Evolutionary conservation across 495 filamentous ascomycete genomes (phyloP).

Genomic region (Ascobolus immersus): DNA sequence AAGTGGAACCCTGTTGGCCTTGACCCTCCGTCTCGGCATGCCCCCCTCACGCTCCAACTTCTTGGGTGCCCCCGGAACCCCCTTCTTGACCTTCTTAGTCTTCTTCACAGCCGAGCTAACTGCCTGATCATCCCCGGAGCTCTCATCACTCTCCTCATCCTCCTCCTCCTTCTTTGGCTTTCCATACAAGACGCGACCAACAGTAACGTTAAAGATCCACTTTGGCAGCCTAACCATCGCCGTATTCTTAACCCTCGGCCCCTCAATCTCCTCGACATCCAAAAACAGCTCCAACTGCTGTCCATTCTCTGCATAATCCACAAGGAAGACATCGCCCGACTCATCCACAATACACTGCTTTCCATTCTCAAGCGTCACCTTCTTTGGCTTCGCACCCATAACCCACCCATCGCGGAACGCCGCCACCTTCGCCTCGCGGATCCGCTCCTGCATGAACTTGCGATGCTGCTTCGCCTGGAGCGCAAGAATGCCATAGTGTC

Average conservation of each 20-base stretch:
- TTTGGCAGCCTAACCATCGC: conserved; percentile 40
- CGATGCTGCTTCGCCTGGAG: conserved; percentile 69
- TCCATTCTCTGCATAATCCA: conserved; percentile 57
- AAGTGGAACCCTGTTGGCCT: too few relatives aligned
- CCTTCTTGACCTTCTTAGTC: too few relatives aligned
- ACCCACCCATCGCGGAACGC: conserved; percentile 55
- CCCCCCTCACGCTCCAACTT: too few relatives aligned
- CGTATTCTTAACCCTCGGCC: conserved; percentile 41
- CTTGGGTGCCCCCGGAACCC: too few relatives aligned
- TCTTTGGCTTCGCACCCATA: conserved; percentile 44
- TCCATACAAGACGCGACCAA: conserved; percentile 26
- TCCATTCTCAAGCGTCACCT: conserved; percentile 72
- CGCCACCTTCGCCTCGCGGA: conserved; percentile 60
- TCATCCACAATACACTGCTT: conserved; percentile 86
- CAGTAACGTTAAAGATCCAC: conserved; percentile 33
- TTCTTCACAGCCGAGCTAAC: too few relatives aligned
- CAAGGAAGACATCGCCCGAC: conserved; percentile 69
- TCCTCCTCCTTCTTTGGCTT: conserved; percentile 16
- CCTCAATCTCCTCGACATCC: conserved; percentile 44
- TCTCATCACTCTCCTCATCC: conserved; percentile 17
- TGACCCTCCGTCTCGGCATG: too few relatives aligned
- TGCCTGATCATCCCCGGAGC: conserved; percentile 11
- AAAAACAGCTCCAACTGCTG: conserved; percentile 57
- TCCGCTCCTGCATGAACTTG: conserved; percentile 73
- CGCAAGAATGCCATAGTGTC: conserved; percentile 62